phyloP scores from a whole-genome alignment of 2,329 filamentous ascomycete species.

The Sporothrix curviconia region DNA sequence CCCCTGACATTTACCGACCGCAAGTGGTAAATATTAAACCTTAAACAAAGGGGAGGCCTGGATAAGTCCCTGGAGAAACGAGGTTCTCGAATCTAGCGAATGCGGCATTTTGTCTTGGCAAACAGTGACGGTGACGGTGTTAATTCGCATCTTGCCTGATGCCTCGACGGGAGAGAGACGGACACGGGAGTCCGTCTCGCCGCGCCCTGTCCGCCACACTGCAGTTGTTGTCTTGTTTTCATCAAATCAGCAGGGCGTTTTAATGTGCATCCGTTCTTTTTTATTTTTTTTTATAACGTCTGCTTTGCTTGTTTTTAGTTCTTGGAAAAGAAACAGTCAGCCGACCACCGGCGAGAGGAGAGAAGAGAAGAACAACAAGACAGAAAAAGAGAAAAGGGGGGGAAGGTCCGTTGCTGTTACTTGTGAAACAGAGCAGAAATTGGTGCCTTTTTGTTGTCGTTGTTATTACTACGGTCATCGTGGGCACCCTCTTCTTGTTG shows the following conservation, averaged over 20 bases:
- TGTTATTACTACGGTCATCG: too few species aligned
- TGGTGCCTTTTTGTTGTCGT: not conserved
- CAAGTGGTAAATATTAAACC: constrained; percentile 35
- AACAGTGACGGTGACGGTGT: not conserved
- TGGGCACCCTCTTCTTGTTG: not conserved
- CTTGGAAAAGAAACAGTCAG: not conserved
- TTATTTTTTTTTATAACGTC: not conserved
- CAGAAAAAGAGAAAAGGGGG: not conserved
- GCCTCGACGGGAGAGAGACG: not conserved
- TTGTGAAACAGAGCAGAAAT: not conserved
- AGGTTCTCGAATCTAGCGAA: too few species aligned
- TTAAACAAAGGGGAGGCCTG: too few species aligned
- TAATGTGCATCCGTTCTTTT: not conserved
- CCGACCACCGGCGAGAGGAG: not conserved
- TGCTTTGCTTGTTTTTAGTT: not conserved
- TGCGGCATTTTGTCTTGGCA: too few species aligned
- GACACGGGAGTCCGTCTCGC: too few species aligned
- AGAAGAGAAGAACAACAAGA: too few species aligned
- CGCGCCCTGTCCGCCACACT: too few species aligned
- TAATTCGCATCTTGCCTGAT: not conserved
- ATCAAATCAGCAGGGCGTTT: not conserved
- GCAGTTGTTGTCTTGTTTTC: too few species aligned
- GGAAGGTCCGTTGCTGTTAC: not conserved
- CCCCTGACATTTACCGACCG: constrained; percentile 63
- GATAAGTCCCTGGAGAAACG: too few species aligned